phyloP scores from a whole-genome alignment of 2,329 filamentous ascomycete species.

The Aspergillus luchuensis region DNA sequence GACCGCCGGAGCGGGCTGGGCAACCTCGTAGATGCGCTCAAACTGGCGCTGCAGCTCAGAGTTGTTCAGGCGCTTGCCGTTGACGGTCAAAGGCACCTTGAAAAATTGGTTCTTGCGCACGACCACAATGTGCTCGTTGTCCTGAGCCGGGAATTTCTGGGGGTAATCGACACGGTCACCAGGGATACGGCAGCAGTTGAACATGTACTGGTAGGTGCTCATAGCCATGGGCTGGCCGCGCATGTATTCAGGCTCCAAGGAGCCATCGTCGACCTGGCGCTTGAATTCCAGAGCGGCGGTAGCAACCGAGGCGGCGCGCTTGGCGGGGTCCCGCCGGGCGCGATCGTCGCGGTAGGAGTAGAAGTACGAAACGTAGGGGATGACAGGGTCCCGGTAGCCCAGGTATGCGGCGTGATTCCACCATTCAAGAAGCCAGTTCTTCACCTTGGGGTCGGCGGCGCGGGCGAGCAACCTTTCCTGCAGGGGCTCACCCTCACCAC shows the following conservation, averaged over 20 bases:
- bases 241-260: slow-evolving; percentile 97
- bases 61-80: slow-evolving; percentile 82
- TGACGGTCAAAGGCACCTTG: slow-evolving; percentile 80
- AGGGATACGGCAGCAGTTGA: slow-evolving; percentile 87
- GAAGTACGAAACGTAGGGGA: slow-evolving; percentile 99
- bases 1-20: slow-evolving; percentile 70
- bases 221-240: slow-evolving; percentile 96
- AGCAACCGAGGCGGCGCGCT: slow-evolving; percentile 88
- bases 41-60: slow-evolving; percentile 91
- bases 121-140: slow-evolving; percentile 84
- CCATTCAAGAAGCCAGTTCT: slow-evolving; percentile 98
- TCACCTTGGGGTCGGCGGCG: slow-evolving; percentile 74
- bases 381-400: slow-evolving; percentile 88
- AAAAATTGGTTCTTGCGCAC: slow-evolving; percentile 97
- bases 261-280: slow-evolving; percentile 78
- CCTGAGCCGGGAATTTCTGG: slow-evolving; percentile 72
- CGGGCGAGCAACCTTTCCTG: slow-evolving; percentile 84
- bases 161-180: slow-evolving; percentile 80
- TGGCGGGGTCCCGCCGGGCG: slow-evolving; percentile 80
- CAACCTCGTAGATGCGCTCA: slow-evolving; percentile 76
- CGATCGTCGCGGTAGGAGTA: slow-evolving; percentile 97
- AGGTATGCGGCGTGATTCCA: slow-evolving; percentile 97
- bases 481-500: slow-evolving; percentile 76
- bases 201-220: slow-evolving; percentile 99
- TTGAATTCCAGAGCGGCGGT: slow-evolving; percentile 91